Conservation (phyloP, 164 flowering plant species). For the Aristolochia fimbriata region DNA sequence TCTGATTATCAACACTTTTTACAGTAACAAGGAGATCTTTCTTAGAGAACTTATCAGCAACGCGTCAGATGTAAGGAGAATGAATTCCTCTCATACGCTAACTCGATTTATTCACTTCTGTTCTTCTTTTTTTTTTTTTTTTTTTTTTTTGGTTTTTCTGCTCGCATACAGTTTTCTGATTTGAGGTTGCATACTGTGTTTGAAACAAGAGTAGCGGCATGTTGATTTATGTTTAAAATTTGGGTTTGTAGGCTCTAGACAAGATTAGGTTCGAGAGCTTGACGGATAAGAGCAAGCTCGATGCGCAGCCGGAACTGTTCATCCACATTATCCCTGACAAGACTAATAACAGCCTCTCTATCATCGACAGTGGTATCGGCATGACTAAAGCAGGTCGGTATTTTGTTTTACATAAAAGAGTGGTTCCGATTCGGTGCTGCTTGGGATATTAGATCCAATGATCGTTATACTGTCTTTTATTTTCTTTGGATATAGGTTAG, state of each 20-base stretch:
- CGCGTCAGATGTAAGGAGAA: conserved; percentile 44
- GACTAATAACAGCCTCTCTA: conserved; percentile 7
- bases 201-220: background rate
- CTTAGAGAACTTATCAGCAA: conserved; percentile 78
- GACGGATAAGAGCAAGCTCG: conserved; percentile 14
- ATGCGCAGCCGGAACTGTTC: conserved; percentile 13
- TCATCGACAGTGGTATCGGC: conserved; percentile 10
- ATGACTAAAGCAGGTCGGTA: conserved; percentile 10
- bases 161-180: background rate
- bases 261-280: conserved; percentile 12
- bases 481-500: background rate
- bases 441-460: background rate
- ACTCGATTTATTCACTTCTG: background rate
- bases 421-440: background rate
- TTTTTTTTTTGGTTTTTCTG: background rate
- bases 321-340: conserved; percentile 11
- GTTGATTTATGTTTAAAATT: background rate
- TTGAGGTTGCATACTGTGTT: background rate
- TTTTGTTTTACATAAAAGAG: too few species aligned
- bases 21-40: conserved; percentile 83
- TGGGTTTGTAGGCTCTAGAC: conserved; percentile 3
- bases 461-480: background rate
- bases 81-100: too few species aligned
- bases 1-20: conserved; percentile 73
- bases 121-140: background rate